Evolutionary conservation across 139 green algal species (phyloP).

Genomic region (Medakamo hakoo): DNA sequence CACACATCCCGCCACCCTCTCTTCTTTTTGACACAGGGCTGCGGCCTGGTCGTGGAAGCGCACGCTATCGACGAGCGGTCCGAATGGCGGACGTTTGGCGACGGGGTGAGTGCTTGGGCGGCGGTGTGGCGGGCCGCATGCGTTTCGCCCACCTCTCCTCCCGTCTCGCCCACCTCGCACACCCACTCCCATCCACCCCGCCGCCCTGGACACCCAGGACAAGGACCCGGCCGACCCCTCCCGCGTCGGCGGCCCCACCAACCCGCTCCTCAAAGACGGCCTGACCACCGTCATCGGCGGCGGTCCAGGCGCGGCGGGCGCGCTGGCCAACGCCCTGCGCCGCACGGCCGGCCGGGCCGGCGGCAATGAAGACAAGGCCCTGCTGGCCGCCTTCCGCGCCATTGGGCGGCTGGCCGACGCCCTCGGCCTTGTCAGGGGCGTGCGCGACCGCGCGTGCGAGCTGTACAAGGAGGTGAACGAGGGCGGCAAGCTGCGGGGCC

Average conservation of each 20-base stretch:
- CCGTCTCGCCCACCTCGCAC: background rate
- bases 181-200: too few species aligned
- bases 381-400: slow-evolving; percentile 26
- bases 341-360: slow-evolving; percentile 12
- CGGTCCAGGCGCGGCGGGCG: slow-evolving; percentile 15
- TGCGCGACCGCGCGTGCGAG: slow-evolving; percentile 51
- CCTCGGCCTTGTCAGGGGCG: slow-evolving; percentile 32
- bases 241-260: slow-evolving; percentile 68
- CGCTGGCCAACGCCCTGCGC: slow-evolving; percentile 10
- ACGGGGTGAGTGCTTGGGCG: slow-evolving; percentile 57
- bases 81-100: slow-evolving; percentile 91
- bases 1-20: background rate
- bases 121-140: background rate
- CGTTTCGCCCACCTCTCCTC: background rate
- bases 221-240: slow-evolving; percentile 55
- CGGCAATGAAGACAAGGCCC: slow-evolving; percentile 10
- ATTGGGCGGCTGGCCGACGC: slow-evolving; percentile 35
- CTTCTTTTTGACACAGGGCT: slow-evolving; percentile 33
- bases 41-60: slow-evolving; percentile 71
- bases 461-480: slow-evolving; percentile 36
- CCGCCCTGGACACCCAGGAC: slow-evolving; percentile 27
- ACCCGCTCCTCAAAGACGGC: slow-evolving; percentile 60
- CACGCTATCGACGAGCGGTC: slow-evolving; percentile 83
- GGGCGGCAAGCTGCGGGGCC: slow-evolving; percentile 37
- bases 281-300: slow-evolving; percentile 62